phyloP scores from a whole-genome alignment of 306 rosid genomes.

The Biancaea sappan region DNA sequence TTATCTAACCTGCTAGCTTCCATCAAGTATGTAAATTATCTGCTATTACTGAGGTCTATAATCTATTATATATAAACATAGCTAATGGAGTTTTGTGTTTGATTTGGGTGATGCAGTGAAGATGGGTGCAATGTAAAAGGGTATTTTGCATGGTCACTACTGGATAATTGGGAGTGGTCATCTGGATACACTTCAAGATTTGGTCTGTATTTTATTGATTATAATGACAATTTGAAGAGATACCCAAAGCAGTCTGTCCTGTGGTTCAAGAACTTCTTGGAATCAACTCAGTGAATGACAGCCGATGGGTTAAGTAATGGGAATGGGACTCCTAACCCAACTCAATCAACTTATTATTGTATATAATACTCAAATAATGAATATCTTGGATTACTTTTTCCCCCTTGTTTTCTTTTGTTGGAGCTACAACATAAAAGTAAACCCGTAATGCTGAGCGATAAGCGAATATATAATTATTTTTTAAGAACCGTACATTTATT shows the following conservation, averaged over 20 bases:
- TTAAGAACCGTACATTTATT: too few species aligned
- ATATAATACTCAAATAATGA: not conserved
- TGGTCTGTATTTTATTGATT: conserved; percentile 78
- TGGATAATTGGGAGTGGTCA: conserved; percentile 88
- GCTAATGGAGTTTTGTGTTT: not conserved
- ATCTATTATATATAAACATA: conserved; percentile 1
- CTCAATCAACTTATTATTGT: too few species aligned
- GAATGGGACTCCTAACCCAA: not conserved
- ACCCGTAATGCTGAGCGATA: too few species aligned
- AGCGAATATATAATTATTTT: too few species aligned
- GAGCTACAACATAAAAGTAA: too few species aligned
- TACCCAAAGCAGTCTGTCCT: conserved; percentile 67
- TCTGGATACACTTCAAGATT: conserved; percentile 77
- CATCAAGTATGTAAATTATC: conserved; percentile 44
- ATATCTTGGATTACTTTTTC: not conserved
- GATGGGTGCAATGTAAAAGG: conserved; percentile 89
- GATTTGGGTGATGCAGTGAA: conserved; percentile 45
- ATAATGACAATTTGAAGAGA: conserved; percentile 70
- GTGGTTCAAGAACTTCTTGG: conserved; percentile 82
- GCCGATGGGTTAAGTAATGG: not conserved
- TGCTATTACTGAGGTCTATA: not conserved
- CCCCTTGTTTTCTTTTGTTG: not conserved
- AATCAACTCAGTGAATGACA: conserved; percentile 24
- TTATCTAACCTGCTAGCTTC: conserved; percentile 61
- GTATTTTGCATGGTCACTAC: conserved; percentile 80